Evolutionary conservation across 805 yeast species (phyloP), one percentile per base, ranked within the genome.

Genomic region (Metschnikowia lunata): DNA sequence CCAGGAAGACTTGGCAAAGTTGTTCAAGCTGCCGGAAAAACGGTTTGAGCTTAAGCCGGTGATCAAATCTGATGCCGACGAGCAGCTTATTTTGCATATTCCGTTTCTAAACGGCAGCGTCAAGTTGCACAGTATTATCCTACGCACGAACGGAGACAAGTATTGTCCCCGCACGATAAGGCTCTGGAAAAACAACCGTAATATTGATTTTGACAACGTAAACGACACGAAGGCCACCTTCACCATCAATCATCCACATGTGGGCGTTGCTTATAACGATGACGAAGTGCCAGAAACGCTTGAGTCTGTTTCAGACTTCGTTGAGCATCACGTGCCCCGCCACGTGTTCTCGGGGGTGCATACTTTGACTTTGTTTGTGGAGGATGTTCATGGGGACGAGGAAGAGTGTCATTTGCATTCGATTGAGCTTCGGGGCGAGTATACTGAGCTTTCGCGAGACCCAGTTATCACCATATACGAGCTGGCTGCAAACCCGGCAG

Each of bases 401-500:
- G 84, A 79, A 40, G 66, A 71, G 23, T 72, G 82, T 6, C 76
- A 71, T 42, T 43, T 90, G 2, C 82, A 82, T 52, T 84, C 81
- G 53, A 64, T 90, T 36, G 97, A 95, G 45, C 62, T 91, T 26
- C 70, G 97, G 37, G 98, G 98, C 1, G 85, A 80, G 50, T 75
- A 63, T 47, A 70, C 77, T 6, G 78, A 74, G 31, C 60, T 85
- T 39, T 61, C 69, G 29, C 75, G 75, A 49, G 87, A 85, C 34
- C 96, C 96, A 0, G 78, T 88, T 13, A 73, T 85, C 12, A 74
- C 96, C 0, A 58, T 86, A 15, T 91, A 90, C 62, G 98, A 91
- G 64, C 78, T 89, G 43, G 95, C 96, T 0, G 93, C 97, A 3
- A 90, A 90, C 60, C 97, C 97, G 0, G 79, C 83, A 1, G 97